Evolutionary conservation across 2,329 filamentous ascomycete species (phyloP), one percentile per base, ranked within the genome.

Genomic region (Zymoseptoria crescenta): DNA sequence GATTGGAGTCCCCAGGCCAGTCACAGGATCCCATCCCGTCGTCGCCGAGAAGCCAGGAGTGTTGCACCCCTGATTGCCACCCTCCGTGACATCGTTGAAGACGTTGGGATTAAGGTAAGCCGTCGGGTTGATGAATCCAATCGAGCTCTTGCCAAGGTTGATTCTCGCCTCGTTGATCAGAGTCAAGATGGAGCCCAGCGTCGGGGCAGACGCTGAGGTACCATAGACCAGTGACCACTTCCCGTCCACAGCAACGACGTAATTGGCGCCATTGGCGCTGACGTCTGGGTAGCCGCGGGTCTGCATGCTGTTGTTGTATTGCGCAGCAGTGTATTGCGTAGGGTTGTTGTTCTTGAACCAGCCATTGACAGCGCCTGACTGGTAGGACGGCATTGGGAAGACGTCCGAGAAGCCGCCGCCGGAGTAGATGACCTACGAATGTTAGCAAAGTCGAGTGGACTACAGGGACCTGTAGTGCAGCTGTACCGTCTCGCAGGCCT

Each of bases 151-250:
- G 24, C 74, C 74, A 13, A 58, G 52, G 41, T 68, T 62, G 35
- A 70, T 56, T 19, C 75, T 64, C n/a, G 69, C 74, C 58, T 77
- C 71, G 56, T 78, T 78, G 65, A 78, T 70, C 24, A 80, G 65
- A 1, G 77, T 82, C 28, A 83, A 65, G 48, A 81, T 74, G 0
- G 76, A 70, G 0, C 75, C 79, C 62, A 79, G 77, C 1, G 80
- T 76, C 0, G 81, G 81, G 30, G 77, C 68, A 2, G 76, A 76
- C 7, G 80, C 78, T 54, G 77, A 80, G 0, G 82, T 84, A 13
- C 81, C 82, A 54, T 74, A 80, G 0, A 78, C 74, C 28, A 77
- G 70, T 0, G 66, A 64, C 57, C 77, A 78, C 4, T 68, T 65
- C 20, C 77, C 78, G 53, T 79, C 69, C 30, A 78, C 68, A 1